Evolutionary conservation across 139 green algal genomes (phyloP).

Genomic region (Gonium pectorale): DNA sequence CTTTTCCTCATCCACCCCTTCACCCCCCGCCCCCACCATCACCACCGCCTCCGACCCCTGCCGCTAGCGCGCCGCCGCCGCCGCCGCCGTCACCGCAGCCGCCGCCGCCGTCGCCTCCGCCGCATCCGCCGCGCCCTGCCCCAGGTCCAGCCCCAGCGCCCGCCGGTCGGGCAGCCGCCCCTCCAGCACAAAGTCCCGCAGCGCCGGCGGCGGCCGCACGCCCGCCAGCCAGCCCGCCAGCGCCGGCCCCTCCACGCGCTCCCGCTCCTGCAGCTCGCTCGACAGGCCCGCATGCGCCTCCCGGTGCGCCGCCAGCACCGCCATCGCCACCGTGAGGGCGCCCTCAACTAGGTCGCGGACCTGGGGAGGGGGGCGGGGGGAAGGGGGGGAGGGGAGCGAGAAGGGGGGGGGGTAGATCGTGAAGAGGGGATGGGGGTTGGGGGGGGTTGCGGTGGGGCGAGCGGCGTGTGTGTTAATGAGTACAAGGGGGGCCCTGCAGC

Average conservation of each 20-base stretch:
- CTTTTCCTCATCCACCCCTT: not conserved
- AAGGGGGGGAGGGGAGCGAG: not conserved
- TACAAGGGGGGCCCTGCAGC: not conserved
- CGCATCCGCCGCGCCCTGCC: not conserved
- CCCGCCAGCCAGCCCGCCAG: constrained; percentile 64
- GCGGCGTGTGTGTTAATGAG: not conserved
- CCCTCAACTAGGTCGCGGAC: constrained; percentile 77
- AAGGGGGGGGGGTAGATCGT: not conserved
- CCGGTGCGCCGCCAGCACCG: constrained; percentile 72
- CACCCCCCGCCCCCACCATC: not conserved
- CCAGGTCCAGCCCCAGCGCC: constrained; percentile 17
- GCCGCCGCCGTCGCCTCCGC: not conserved
- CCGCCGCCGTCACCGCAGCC: not conserved
- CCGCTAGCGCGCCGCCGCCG: not conserved
- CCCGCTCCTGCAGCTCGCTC: constrained; percentile 58
- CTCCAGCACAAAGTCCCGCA: constrained; percentile 23
- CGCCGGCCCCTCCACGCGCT: constrained; percentile 72
- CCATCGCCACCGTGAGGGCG: constrained; percentile 76
- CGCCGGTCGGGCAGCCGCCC: constrained; percentile 20
- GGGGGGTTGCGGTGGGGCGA: not conserved
- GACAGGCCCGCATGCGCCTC: constrained; percentile 64
- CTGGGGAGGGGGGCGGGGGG: not conserved
- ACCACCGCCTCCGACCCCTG: not conserved
- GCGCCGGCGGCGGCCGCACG: constrained; percentile 45
- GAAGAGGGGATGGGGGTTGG: not conserved